Evolutionary conservation across 2,329 filamentous ascomycete genomes (phyloP), one percentile per base, ranked within the genome.

Genomic region (Lecanosticta acicola): DNA sequence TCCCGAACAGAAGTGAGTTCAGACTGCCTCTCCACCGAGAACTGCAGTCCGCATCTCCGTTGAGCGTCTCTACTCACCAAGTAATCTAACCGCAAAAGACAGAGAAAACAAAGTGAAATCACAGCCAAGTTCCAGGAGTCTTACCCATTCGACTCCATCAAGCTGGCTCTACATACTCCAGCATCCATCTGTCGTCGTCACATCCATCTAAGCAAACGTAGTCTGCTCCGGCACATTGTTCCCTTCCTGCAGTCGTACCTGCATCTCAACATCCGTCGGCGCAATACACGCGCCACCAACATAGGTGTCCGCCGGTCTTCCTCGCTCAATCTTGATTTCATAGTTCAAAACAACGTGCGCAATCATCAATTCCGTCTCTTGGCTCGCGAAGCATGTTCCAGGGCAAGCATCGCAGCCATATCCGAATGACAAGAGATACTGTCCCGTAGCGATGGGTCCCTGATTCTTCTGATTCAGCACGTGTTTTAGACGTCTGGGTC

Each of bases 361-460:
- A 11, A 74, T 51, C 14, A 73, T 66, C 51, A 72, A 57, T 58
- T 74, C 73, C 59, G 73, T 69, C 61, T 73, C 68, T 50, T 71
- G 66, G 48, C 37, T 55, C 57, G 39, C 51, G 50, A 73, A 72
- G 65, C 73, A 73, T 1, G 70, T 64, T 0, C 71, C 71, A 20
- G 54, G 54, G 39, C 59, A 61, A 10, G 51, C 32, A 10, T 37
- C 13, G 14, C 43, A 35, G 16, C 43, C 43, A 19, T 46, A 38
- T 17, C 38, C 37, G 20, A 46, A 41, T 11, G 36, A 32, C 26
- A 46, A 32, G 20, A 41, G 41, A 18, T 46, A 37, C 10, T 21
- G 32, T 7, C 37, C 20, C 4, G 37, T 46, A 37, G 43, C 32
- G 18, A 46, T 41, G 11, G 41, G 38, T 13, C 38, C 38, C 20